Evolutionary conservation across 2,329 filamentous ascomycete genomes (phyloP).

Genomic region (Tolypocladium pustulatum): DNA sequence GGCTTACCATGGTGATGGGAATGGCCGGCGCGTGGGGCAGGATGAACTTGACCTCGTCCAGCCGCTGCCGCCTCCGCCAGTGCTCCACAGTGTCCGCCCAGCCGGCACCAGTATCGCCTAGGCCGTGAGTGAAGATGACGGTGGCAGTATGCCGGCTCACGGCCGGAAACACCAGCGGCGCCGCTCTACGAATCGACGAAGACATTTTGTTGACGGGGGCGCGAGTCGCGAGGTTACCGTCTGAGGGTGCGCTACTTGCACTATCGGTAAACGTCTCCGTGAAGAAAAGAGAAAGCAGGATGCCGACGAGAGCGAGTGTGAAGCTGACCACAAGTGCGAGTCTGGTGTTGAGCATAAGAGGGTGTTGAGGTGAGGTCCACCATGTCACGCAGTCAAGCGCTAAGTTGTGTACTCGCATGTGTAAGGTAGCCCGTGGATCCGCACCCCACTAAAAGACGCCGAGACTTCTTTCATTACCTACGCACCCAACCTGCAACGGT

Average conservation of each 20-base stretch:
- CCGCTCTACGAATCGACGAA: conserved; percentile 18
- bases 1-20: conserved; percentile 57
- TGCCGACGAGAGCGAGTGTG: not conserved
- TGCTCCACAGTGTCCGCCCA: conserved; percentile 80
- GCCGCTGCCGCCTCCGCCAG: conserved; percentile 68
- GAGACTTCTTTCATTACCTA: not conserved
- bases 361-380: not conserved
- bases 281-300: not conserved
- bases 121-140: conserved; percentile 86
- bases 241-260: not conserved
- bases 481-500: too few relatives aligned
- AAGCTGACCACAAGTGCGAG: not conserved
- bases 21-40: conserved; percentile 84
- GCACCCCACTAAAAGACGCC: not conserved
- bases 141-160: conserved; percentile 81
- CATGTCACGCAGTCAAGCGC: not conserved
- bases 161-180: conserved; percentile 65
- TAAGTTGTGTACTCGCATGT: too few relatives aligned
- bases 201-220: conserved; percentile 6
- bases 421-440: not conserved
- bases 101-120: conserved; percentile 73
- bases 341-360: not conserved
- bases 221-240: not conserved
- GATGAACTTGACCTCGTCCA: conserved; percentile 87
- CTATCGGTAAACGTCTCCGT: not conserved